These are phyloP conservation scores for Ophiorrhiza pumila DNA, from an alignment of 257 asterid genomes.

Conservation along the genomic window DNA sequence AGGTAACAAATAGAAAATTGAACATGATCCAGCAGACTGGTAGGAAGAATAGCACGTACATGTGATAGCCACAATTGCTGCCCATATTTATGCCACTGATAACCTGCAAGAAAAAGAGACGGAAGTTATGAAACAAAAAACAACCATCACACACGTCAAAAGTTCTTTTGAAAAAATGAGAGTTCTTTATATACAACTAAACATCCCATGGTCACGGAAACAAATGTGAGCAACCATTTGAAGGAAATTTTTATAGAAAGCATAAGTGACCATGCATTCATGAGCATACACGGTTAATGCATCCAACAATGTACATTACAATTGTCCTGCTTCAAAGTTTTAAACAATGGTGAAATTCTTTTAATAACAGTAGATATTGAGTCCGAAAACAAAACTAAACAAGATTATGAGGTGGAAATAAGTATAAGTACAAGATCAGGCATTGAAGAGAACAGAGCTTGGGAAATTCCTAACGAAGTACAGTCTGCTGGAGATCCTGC, in stretches of 20 bases:
- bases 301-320: not conserved
- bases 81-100: slow-evolving; percentile 90
- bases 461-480: slow-evolving; percentile 76
- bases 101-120: slow-evolving; percentile 55
- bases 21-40: slow-evolving; percentile 15
- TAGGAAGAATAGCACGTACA: slow-evolving; percentile 42
- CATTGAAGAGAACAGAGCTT: slow-evolving; percentile 55
- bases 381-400: not conserved
- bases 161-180: too few species aligned
- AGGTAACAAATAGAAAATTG: not conserved
- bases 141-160: not conserved
- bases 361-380: not conserved
- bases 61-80: slow-evolving; percentile 83
- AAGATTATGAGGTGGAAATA: not conserved
- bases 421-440: slow-evolving; percentile 71
- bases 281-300: not conserved
- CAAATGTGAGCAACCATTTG: not conserved
- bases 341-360: too few species aligned
- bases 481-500: slow-evolving; percentile 91
- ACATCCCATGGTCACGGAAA: not conserved
- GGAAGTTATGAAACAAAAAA: slow-evolving; percentile 11
- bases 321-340: too few species aligned
- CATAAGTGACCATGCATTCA: not conserved
- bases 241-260: not conserved
- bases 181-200: too few species aligned